Evolutionary conservation across 148 eudicot species (phyloP).

Genomic region (Chenopodium formosanum): DNA sequence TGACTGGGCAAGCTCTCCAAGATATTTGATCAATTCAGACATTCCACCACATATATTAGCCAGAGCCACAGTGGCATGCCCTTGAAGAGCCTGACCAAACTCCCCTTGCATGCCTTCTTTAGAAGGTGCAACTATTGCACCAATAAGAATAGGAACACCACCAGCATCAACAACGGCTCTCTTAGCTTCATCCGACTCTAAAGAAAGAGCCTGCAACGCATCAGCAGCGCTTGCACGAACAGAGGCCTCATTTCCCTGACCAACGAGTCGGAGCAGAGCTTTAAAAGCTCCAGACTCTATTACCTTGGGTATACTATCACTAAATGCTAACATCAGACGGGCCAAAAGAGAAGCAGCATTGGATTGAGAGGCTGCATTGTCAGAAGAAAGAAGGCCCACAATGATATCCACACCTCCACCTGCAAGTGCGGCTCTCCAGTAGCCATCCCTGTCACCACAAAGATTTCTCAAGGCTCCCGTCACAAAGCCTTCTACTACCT

Average conservation of each 20-base stretch:
- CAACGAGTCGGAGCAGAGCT: constrained; percentile 61
- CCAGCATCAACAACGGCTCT: constrained; percentile 63
- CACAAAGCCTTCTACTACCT: constrained; percentile 73
- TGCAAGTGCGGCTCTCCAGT: constrained; percentile 74
- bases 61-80: constrained; percentile 63
- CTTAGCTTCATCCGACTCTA: constrained; percentile 56
- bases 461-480: constrained; percentile 82
- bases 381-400: constrained; percentile 66
- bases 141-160: constrained; percentile 66
- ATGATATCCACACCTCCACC: constrained; percentile 82
- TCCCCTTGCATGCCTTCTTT: constrained; percentile 84
- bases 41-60: constrained; percentile 82
- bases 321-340: constrained; percentile 60
- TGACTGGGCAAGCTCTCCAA: constrained; percentile 70
- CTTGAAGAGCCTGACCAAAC: constrained; percentile 66
- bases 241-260: constrained; percentile 54
- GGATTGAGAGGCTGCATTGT: constrained; percentile 61
- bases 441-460: constrained; percentile 79
- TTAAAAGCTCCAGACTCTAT: constrained; percentile 66
- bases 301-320: constrained; percentile 61
- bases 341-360: constrained; percentile 87
- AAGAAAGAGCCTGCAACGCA: constrained; percentile 76
- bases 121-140: constrained; percentile 79
- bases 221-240: constrained; percentile 83
- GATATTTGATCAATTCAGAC: constrained; percentile 60